Percentiles rank a stretch among this genome's conserved stretches.
Evolutionary conservation across 306 rosid species (phyloP).

Genomic region (Casuarina equisetifolia): DNA sequence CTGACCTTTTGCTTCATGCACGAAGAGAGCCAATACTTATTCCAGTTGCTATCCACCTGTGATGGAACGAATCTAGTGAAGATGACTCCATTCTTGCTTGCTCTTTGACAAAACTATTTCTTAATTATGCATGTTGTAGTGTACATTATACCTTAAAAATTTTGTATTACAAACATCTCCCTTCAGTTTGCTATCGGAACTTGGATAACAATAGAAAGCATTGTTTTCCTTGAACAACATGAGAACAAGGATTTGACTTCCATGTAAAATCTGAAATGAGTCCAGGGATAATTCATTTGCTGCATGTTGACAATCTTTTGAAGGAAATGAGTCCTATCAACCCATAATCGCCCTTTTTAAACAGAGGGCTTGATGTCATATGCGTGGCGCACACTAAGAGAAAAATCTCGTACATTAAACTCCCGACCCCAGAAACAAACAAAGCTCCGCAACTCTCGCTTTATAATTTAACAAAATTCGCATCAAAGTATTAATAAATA

Average conservation of each 20-base stretch:
- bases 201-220: not conserved
- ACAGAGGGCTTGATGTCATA: no score
- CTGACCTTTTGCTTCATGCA: not conserved
- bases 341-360: no score
- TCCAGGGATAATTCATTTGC: no score
- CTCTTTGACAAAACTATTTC: not conserved
- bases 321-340: no score
- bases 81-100: not conserved
- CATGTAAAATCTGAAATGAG: no score
- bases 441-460: constrained; percentile 9
- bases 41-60: not conserved
- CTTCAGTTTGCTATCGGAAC: not conserved
- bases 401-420: not conserved
- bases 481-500: not conserved
- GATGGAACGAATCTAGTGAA: not conserved
- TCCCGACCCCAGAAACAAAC: not conserved
- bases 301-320: no score
- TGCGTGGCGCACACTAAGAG: not conserved
- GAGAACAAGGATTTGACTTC: no score
- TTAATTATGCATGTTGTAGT: not conserved
- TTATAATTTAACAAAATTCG: not conserved
- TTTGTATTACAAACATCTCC: not conserved
- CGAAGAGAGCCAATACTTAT: not conserved
- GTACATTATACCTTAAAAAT: not conserved
- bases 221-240: no score